A percentile compares a stretch with the other conserved stretches of the same genome.
Conservation (phyloP, 768 basidiomycete species). For the Atractiella rhizophila region DNA sequence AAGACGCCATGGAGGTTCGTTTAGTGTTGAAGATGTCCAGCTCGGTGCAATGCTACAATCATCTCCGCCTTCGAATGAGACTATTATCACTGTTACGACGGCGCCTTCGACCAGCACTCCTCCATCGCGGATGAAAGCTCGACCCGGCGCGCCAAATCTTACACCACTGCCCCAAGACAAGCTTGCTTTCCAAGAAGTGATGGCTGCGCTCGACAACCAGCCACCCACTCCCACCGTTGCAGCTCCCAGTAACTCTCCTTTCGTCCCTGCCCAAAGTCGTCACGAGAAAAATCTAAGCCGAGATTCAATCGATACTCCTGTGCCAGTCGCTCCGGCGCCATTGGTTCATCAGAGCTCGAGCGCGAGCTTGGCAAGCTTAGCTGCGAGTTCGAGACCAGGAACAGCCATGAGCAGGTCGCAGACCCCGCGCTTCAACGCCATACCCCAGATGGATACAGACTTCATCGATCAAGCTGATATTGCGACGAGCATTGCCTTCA, state of each 20-base stretch:
- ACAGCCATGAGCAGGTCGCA: not conserved
- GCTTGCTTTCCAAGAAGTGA: not conserved
- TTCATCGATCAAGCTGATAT: not conserved
- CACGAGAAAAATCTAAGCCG: not conserved
- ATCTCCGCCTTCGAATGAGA: not conserved
- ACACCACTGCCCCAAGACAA: not conserved
- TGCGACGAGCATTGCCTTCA: not conserved
- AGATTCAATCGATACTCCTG: not conserved
- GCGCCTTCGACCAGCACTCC: not conserved
- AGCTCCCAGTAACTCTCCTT: not conserved
- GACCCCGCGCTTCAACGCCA: not conserved
- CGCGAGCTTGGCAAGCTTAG: not conserved
- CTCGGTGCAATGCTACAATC: conserved; percentile 13
- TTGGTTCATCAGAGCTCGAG: not conserved
- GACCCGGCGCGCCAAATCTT: not conserved
- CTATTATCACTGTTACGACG: not conserved
- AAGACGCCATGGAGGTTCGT: conserved; percentile 1
- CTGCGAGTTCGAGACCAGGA: not conserved
- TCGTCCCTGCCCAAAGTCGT: not conserved
- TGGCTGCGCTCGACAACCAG: not conserved
- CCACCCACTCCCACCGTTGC: not conserved
- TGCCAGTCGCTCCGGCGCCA: not conserved
- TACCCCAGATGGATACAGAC: not conserved
- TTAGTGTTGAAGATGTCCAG: conserved; percentile 14
- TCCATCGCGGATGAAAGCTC: not conserved